Base-by-base conservation (phyloP, 176 grass and related monocot species). In the Tillandsia leiboldiana region DNA sequence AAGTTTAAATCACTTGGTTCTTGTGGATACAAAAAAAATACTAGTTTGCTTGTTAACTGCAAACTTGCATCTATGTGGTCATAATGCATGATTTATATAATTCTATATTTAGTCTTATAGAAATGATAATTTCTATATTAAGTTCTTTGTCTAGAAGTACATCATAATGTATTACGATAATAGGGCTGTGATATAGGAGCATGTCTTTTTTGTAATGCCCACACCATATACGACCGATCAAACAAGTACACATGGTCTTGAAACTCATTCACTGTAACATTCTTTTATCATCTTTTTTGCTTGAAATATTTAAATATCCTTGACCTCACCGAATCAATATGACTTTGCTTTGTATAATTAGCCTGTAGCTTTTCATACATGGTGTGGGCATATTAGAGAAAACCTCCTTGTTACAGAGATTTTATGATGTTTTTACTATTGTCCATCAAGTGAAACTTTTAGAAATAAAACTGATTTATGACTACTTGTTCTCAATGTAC, bases 1-100 rank as follows among this genome's bases (percentile, higher is more conserved):
- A 79, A 92, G 89, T 89, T 12, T 48, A 59, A 12, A 13, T 59
- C 20, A 59, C 14, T 8, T 22, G 9, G n/a, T 8, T 59, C 17
- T 59, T 17, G 8, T 22, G n/a, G n/a, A 59, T 20, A 59, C 7
- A 9, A 59, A 59, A 24, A 24, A 59, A 8, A 59, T 17, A 15
- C 54, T 42, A 59, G 5, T 18, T 10, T 65, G 26, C 29, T 65
- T n/a, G 26, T 26, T 13, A 33, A 65, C 9, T 28, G 12, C 63
- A 5, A 65, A 65, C 9, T 47, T 65, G 22, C 27, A 33, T 13
- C 12, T 47, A n/a, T 65, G 9, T 26, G 63, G 26, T 26, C 1
- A 65, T 5, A 33, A 22, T 47, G 63, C 12, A 20, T 59, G 4
- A 20, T 59, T 20, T 59, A 8, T 14, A 9, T 58, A 13, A 15